A percentile compares a stretch with the other conserved stretches of the same genome.
phyloP scores from a whole-genome alignment of 192 early-diverging fungal genomes.

The Gonapodya prolifera region DNA sequence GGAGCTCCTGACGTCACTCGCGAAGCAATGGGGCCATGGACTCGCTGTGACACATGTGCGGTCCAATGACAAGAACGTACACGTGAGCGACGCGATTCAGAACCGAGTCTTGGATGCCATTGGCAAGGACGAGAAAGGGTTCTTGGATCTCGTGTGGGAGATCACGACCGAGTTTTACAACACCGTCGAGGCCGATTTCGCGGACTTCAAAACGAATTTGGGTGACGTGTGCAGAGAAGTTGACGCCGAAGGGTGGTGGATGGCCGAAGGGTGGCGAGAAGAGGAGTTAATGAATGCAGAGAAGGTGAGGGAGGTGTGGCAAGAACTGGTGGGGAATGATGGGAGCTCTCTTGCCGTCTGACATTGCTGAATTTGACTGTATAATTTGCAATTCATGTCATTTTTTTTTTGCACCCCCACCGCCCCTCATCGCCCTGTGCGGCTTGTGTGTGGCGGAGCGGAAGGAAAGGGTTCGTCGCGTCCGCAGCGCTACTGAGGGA shows the following conservation, averaged over 20 bases:
- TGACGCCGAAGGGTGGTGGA: neutral
- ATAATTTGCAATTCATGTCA: too few relatives aligned
- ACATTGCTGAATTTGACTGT: too few relatives aligned
- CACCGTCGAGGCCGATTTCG: neutral
- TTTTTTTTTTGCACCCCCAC: too few relatives aligned
- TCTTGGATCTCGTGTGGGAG: neutral
- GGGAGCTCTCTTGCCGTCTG: too few relatives aligned
- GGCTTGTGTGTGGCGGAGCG: too few relatives aligned
- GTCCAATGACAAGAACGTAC: neutral
- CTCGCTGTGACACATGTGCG: neutral
- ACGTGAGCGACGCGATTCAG: neutral
- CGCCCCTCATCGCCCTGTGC: too few relatives aligned
- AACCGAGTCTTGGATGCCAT: neutral
- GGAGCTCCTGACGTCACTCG: neutral
- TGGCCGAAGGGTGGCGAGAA: neutral
- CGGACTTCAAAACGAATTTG: neutral
- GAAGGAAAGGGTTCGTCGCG: too few relatives aligned
- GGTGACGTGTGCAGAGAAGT: neutral
- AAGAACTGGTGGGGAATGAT: neutral
- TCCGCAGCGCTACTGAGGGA: too few relatives aligned
- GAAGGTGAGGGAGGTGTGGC: neutral
- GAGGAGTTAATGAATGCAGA: neutral
- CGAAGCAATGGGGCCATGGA: neutral
- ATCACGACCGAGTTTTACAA: neutral
- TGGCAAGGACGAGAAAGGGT: neutral